Evolutionary conservation across 176 grass and related monocot genomes (phyloP).

Genomic region (Thinopyrum elongatum): DNA sequence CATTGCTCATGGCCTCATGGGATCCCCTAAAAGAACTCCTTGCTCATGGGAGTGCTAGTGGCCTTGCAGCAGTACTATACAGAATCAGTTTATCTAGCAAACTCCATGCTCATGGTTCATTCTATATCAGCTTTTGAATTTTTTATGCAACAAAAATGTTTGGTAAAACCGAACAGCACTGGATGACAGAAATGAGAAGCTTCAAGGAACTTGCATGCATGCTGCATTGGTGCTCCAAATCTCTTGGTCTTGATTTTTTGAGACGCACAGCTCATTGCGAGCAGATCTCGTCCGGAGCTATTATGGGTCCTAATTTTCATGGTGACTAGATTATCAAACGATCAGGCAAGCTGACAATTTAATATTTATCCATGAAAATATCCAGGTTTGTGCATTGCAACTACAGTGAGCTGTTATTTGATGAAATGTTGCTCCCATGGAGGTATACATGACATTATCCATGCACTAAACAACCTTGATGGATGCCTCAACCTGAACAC

Average conservation of each 20-base stretch:
- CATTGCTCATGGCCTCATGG: not conserved
- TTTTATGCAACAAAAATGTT: not conserved
- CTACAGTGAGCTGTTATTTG: too few relatives aligned
- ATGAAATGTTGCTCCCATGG: too few relatives aligned
- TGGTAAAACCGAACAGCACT: not conserved
- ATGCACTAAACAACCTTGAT: not conserved
- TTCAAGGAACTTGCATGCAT: conserved; percentile 37
- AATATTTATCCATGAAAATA: not conserved
- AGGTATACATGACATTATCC: not conserved
- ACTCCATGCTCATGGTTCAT: too few relatives aligned
- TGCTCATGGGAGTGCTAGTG: not conserved
- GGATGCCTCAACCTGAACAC: not conserved
- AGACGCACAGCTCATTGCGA: conserved; percentile 30
- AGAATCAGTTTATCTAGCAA: not conserved
- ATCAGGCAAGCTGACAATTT: not conserved
- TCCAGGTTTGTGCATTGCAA: not conserved
- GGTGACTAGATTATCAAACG: not conserved
- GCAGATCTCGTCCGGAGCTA: not conserved
- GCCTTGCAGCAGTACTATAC: not conserved
- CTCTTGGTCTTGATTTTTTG: conserved; percentile 15
- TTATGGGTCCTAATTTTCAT: not conserved
- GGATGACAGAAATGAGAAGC: conserved; percentile 16
- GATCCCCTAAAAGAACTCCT: not conserved
- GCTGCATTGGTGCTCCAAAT: too few relatives aligned
- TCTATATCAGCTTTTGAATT: too few relatives aligned